Evolutionary conservation across 2,329 filamentous ascomycete species (phyloP).

Genomic region (Ophiocordyceps robertsii): DNA sequence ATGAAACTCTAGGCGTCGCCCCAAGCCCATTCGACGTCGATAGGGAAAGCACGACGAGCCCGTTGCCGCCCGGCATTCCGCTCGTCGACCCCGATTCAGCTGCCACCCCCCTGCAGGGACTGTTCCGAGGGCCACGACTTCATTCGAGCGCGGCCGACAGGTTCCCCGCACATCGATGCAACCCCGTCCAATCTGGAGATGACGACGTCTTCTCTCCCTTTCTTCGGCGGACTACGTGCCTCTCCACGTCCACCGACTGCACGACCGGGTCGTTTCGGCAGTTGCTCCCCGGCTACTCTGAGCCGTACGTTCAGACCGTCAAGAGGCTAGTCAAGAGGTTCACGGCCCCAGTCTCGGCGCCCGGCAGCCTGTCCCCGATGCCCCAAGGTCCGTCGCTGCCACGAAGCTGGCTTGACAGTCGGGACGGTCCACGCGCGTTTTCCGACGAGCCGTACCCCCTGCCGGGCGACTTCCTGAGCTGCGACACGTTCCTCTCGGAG

Average conservation of each 20-base stretch:
- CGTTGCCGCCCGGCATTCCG: background rate
- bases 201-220: slow-evolving; percentile 10
- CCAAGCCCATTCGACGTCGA: background rate
- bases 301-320: slow-evolving; percentile 22
- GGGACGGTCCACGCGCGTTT: slow-evolving; percentile 10
- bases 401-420: slow-evolving; percentile 15
- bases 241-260: slow-evolving; percentile 24
- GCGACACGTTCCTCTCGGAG: slow-evolving; percentile 11
- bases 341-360: slow-evolving; percentile 15
- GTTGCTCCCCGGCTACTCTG: slow-evolving; percentile 17
- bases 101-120: background rate
- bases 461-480: slow-evolving; percentile 36
- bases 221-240: slow-evolving; percentile 19
- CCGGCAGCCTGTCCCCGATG: slow-evolving; percentile 11
- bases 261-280: slow-evolving; percentile 22
- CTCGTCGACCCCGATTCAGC: background rate
- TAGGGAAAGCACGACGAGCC: background rate
- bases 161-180: background rate
- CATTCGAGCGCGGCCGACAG: background rate
- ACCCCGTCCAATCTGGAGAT: background rate
- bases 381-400: slow-evolving; percentile 4
- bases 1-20: slow-evolving; percentile 3
- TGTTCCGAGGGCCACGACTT: background rate
- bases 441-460: slow-evolving; percentile 18
- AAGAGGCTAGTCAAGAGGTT: slow-evolving; percentile 24